Evolutionary conservation across 2,329 filamentous ascomycete species (phyloP).

Genomic region (Colletotrichum orbiculare): DNA sequence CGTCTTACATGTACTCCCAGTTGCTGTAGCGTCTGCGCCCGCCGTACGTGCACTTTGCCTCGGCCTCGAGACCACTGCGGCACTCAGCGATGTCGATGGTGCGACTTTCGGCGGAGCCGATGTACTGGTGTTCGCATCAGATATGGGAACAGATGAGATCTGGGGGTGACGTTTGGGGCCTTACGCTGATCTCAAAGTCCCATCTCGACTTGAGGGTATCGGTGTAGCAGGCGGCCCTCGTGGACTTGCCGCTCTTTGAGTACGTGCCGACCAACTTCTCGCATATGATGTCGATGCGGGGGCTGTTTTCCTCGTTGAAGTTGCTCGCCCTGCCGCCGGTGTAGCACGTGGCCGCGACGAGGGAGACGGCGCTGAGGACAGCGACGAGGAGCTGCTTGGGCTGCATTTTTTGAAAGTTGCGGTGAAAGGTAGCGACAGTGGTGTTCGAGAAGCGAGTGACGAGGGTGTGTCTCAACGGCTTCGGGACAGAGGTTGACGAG

Average conservation of each 20-base stretch:
- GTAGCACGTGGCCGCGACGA: neutral
- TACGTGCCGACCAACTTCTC: neutral
- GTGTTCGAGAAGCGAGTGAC: neutral
- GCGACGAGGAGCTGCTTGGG: neutral
- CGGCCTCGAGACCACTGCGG: neutral
- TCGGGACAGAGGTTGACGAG: neutral
- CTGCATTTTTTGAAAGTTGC: neutral
- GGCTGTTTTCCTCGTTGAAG: neutral
- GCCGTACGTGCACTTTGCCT: neutral
- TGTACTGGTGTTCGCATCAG: neutral
- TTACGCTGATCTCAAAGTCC: neutral
- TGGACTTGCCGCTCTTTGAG: neutral
- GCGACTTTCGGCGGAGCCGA: neutral
- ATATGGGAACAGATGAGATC: neutral
- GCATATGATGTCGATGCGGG: neutral
- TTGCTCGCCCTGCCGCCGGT: neutral
- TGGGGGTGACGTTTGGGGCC: neutral
- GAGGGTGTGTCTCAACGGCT: neutral
- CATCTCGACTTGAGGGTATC: neutral
- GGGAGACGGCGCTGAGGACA: neutral
- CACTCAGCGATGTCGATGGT: neutral
- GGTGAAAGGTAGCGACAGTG: no score
- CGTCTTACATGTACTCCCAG: constrained; percentile 5
- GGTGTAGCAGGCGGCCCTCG: neutral
- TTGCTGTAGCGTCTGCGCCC: neutral